Conservation (phyloP, 495 filamentous ascomycete species). For the Emericellopsis terricola region DNA sequence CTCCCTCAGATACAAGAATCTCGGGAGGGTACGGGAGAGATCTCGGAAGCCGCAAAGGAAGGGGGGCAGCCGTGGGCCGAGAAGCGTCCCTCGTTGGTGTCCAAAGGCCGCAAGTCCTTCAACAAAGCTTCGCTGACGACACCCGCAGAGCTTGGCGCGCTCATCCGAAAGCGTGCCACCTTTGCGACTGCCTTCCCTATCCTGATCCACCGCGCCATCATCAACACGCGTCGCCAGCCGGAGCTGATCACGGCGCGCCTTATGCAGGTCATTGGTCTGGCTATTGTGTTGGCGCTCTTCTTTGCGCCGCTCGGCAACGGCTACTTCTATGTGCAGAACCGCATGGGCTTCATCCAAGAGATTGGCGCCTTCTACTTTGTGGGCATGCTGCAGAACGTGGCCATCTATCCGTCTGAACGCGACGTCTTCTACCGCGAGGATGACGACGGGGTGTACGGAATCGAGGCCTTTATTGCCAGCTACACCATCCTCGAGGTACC, state of each 20-base stretch:
- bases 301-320: conserved; percentile 52
- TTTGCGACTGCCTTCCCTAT: conserved; percentile 43
- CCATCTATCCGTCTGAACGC: conserved; percentile 49
- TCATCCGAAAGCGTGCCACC: conserved; percentile 39
- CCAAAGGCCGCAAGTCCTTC: conserved; percentile 4
- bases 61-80: neutral
- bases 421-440: conserved; percentile 56
- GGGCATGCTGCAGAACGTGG: conserved; percentile 62
- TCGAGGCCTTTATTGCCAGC: conserved; percentile 46
- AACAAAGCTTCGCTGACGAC: conserved; percentile 29
- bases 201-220: conserved; percentile 39
- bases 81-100: neutral
- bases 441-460: conserved; percentile 46
- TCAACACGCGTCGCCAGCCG: conserved; percentile 52
- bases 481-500: conserved; percentile 52
- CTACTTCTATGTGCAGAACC: conserved; percentile 49
- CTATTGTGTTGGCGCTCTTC: conserved; percentile 47
- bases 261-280: conserved; percentile 49
- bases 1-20: conserved; percentile 1
- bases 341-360: conserved; percentile 53
- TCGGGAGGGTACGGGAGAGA: neutral
- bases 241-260: conserved; percentile 41
- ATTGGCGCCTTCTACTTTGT: conserved; percentile 55
- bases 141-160: conserved; percentile 49
- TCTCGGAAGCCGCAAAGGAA: neutral